Conservation (phyloP, 2,329 filamentous ascomycete genomes). For the Alternaria sp. region DNA sequence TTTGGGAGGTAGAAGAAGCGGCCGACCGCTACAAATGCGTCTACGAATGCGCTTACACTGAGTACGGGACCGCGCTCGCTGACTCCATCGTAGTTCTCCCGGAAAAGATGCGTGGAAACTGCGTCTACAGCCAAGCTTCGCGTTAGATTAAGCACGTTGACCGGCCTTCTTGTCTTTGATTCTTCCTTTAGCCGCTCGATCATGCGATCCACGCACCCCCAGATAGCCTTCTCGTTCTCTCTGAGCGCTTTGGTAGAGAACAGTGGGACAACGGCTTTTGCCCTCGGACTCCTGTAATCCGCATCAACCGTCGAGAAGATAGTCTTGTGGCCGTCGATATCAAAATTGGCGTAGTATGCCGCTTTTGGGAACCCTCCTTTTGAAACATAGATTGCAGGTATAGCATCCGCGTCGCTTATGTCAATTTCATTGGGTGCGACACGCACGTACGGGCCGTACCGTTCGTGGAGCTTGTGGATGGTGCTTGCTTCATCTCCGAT, state of each 20-base stretch:
- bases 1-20: conserved; percentile 63
- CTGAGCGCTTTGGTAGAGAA: conserved; percentile 60
- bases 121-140: conserved; percentile 63
- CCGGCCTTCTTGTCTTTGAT: conserved; percentile 34
- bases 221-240: conserved; percentile 50
- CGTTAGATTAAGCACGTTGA: conserved; percentile 61
- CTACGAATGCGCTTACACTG: conserved; percentile 61
- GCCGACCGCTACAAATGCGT: conserved; percentile 63
- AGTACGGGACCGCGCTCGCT: conserved; percentile 43
- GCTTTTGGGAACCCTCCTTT: conserved; percentile 64
- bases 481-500: conserved; percentile 36
- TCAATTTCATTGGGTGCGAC: conserved; percentile 40
- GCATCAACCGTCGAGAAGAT: conserved; percentile 61
- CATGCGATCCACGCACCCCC: conserved; percentile 54
- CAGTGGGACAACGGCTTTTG: conserved; percentile 60
- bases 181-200: conserved; percentile 52
- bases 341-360: conserved; percentile 63
- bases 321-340: conserved; percentile 63
- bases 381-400: conserved; percentile 60
- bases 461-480: conserved; percentile 31
- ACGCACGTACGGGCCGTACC: conserved; percentile 35
- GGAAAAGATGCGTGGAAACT: conserved; percentile 63
- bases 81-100: conserved; percentile 59
- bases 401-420: conserved; percentile 47
- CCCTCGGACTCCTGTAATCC: conserved; percentile 54